These are phyloP conservation scores for Lasiodiplodia hormozganensis DNA, from an alignment of 2,329 filamentous ascomycete species.

Conservation along the genomic window DNA sequence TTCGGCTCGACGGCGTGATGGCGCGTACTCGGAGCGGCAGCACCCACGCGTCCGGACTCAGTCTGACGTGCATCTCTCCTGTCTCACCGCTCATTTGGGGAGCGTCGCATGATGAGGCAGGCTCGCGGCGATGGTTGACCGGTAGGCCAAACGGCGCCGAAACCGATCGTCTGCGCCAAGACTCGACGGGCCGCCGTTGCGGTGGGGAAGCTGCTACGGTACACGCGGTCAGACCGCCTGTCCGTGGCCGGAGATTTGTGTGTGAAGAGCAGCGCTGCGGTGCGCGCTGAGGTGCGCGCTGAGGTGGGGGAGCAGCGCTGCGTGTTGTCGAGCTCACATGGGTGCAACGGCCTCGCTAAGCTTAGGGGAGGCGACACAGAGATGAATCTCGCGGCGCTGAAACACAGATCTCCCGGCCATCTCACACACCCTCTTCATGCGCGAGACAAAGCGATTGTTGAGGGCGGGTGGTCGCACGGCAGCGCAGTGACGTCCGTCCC, in stretches of 20 bases:
- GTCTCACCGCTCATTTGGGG: slow-evolving; percentile 23
- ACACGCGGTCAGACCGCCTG: slow-evolving; percentile 15
- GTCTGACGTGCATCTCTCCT: not conserved
- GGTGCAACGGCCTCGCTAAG: slow-evolving; percentile 8
- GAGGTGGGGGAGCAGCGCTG: slow-evolving; percentile 9
- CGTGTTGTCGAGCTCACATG: slow-evolving; percentile 5
- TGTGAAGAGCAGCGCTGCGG: slow-evolving; percentile 8
- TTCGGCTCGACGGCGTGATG: not conserved
- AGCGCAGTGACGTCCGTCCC: slow-evolving; percentile 6
- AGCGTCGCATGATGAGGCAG: slow-evolving; percentile 17
- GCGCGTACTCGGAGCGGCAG: not conserved
- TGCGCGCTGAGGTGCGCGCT: slow-evolving; percentile 6
- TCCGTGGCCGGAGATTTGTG: slow-evolving; percentile 8
- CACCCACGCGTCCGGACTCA: slow-evolving; percentile 2
- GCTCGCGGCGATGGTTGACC: not conserved
- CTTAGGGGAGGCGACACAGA: slow-evolving; percentile 14
- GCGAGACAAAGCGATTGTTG: slow-evolving; percentile 21
- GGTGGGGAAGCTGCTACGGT: not conserved
- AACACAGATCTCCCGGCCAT: slow-evolving; percentile 21
- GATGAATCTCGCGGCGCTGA: slow-evolving; percentile 17
- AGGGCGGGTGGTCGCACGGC: slow-evolving; percentile 5
- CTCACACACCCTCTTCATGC: slow-evolving; percentile 20
- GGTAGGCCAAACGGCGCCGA: slow-evolving; percentile 17
- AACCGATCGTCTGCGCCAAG: slow-evolving; percentile 20
- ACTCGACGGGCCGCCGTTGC: slow-evolving; percentile 1